A percentile compares a stretch with the other conserved stretches of the same genome.
Conservation (phyloP, 768 basidiomycete species). For the Podaxis pistillaris region DNA sequence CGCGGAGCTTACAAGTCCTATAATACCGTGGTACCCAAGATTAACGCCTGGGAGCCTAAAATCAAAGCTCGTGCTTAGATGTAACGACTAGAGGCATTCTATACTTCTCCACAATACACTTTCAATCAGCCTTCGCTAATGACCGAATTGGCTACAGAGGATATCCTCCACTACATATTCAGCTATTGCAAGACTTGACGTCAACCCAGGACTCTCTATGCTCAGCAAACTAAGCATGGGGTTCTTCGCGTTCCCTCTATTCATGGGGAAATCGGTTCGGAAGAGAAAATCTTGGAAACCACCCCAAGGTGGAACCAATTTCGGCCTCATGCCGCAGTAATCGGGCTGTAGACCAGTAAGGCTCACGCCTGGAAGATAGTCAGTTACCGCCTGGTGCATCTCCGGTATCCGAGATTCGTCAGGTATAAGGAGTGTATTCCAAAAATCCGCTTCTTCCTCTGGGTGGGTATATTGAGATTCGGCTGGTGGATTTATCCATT, state of each 20-base stretch:
- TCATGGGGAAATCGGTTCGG: conserved; percentile 56
- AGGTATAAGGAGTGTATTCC: conserved; percentile 64
- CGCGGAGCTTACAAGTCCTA: conserved; percentile 88
- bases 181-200: conserved; percentile 82
- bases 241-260: conserved; percentile 26
- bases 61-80: conserved; percentile 45
- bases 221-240: conserved; percentile 84
- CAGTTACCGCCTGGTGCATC: conserved; percentile 72
- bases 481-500: conserved; percentile 70
- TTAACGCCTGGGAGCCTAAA: conserved; percentile 82
- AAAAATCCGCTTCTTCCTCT: conserved; percentile 67
- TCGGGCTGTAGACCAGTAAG: conserved; percentile 70
- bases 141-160: conserved; percentile 25
- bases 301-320: conserved; percentile 68
- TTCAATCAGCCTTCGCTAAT: conserved; percentile 12
- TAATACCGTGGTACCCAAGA: conserved; percentile 82
- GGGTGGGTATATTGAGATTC: conserved; percentile 21
- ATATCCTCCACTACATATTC: conserved; percentile 74
- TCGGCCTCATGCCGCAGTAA: conserved; percentile 86
- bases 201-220: conserved; percentile 92
- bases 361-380: conserved; percentile 67
- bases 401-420: conserved; percentile 56
- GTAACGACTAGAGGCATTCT: conserved; percentile 3
- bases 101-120: neutral
- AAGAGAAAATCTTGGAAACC: conserved; percentile 87